Base-by-base conservation (phyloP, 2,329 filamentous ascomycete genomes). In the Alternaria angustiovoidea region DNA sequence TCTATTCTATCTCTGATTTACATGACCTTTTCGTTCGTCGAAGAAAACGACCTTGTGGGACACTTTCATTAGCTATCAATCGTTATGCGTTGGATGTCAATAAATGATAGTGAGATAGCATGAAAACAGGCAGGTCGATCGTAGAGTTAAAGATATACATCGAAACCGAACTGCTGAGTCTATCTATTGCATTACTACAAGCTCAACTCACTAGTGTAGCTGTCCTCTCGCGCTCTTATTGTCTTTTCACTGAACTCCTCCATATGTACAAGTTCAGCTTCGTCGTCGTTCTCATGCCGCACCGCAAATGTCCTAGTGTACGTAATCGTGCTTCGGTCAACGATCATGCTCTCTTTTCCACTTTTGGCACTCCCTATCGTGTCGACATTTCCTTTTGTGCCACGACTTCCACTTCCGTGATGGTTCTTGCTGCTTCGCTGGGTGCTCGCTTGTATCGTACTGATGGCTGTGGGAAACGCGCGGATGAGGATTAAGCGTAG, bases 401-500 rank as follows among this genome's bases (percentile, higher is more conserved):
- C 58, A 43, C 72, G 51, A 34, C 44, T 22, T 62, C 69, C 69
- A 60, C 72, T 69, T 59, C 67, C 38, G 28, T 18, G 49, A n/a
- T 36, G 41, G 20, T 57, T 36, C 22, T 12, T 30, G 34, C 39
- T 54, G 42, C 57, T 39, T 20, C 9, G 12, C 16, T 53, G 51
- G 1, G 54, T 55, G 9, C 43, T 54, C 28, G 51, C 56, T 18
- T 41, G 54, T 3, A 71, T 75, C 30, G 72, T 70, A 2, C 76
- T 76, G 54, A 80, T 72, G 2, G 72, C 20, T 6, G 55, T 59
- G 7, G 78, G 78, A 18, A 72, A 73, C 18, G 75, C 41, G 18
- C 70, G 72, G 32, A 73, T 68, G 12, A 80, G 62, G 3, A 80
- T 63, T 4, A 75, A 67, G n/a, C 77, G 74, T 16, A 80, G 57